phyloP scores from a whole-genome alignment of 1,139 yeast species.

The Pichia sp. region DNA sequence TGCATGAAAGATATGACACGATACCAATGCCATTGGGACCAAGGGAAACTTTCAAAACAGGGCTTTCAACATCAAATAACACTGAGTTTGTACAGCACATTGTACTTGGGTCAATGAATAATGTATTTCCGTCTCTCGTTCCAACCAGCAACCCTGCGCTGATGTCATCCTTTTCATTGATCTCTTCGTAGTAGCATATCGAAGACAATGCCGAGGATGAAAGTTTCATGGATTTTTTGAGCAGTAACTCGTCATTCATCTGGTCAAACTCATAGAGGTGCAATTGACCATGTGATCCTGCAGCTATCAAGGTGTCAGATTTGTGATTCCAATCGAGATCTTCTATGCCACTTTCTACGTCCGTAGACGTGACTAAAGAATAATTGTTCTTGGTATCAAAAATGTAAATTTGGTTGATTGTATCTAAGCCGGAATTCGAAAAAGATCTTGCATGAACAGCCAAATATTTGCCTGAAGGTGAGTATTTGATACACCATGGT shows the following conservation, averaged over 20 bases:
- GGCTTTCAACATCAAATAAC: conserved; percentile 10
- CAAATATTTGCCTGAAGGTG: conserved; percentile 14
- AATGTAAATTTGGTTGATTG: conserved; percentile 4
- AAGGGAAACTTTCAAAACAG: conserved; percentile 11
- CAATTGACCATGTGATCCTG: conserved; percentile 15
- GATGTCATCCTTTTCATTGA: neutral
- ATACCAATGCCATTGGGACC: conserved; percentile 3
- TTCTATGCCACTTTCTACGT: conserved; percentile 4
- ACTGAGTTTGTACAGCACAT: conserved; percentile 13
- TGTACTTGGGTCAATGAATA: conserved; percentile 14
- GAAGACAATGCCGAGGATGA: conserved; percentile 19
- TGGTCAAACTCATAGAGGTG: conserved; percentile 4
- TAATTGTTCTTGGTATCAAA: conserved; percentile 9
- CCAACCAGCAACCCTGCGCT: conserved; percentile 13
- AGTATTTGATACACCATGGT: conserved; percentile 14
- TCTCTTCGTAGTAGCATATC: conserved; percentile 3
- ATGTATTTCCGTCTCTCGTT: conserved; percentile 20
- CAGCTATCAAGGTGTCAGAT: conserved; percentile 6
- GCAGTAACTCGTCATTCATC: neutral
- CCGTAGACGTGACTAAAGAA: neutral
- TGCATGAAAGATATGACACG: conserved; percentile 3
- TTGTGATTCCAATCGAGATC: conserved; percentile 14
- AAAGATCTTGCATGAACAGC: conserved; percentile 11
- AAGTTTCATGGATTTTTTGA: conserved; percentile 5
- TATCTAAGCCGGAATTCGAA: neutral